A percentile compares a stretch with the other conserved stretches of the same genome.
Conservation (phyloP, 2,329 filamentous ascomycete genomes). For the Neofusicoccum sp. region DNA sequence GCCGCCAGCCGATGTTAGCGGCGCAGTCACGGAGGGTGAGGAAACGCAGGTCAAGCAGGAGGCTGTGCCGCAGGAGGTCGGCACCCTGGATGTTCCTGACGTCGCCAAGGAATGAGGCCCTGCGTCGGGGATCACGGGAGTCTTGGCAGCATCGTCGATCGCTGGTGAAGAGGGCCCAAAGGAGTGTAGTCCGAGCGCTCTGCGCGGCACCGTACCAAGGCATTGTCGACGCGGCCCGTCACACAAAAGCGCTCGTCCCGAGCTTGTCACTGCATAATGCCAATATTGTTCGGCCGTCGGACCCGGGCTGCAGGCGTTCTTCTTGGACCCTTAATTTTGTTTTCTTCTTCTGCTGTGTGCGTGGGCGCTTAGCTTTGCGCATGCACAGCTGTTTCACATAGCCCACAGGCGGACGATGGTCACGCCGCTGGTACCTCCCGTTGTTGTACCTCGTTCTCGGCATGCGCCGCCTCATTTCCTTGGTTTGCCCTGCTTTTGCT, state of each 20-base stretch:
- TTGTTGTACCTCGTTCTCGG: slow-evolving; percentile 4
- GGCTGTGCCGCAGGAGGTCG: not conserved
- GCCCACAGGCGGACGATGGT: not conserved
- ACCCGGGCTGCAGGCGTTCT: not conserved
- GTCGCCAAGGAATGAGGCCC: slow-evolving; percentile 12
- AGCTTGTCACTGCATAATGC: slow-evolving; percentile 4
- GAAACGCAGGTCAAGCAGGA: slow-evolving; percentile 12
- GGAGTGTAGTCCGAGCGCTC: slow-evolving; percentile 3
- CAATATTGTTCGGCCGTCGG: not conserved
- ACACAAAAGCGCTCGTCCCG: slow-evolving; percentile 9
- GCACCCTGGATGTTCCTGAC: not conserved
- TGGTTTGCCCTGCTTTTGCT: slow-evolving; percentile 3
- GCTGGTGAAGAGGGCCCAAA: not conserved
- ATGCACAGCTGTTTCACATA: not conserved
- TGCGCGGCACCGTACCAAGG: not conserved
- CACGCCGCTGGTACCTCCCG: not conserved
- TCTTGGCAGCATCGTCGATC: slow-evolving; percentile 14
- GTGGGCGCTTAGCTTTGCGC: slow-evolving; percentile 5
- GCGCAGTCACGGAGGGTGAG: not conserved
- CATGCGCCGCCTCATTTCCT: slow-evolving; percentile 9
- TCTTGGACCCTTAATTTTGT: not conserved
- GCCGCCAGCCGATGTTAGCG: not conserved
- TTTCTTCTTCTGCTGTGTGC: not conserved
- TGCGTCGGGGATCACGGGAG: slow-evolving; percentile 13
- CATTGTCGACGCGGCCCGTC: slow-evolving; percentile 7